Percentiles rank a stretch among this genome's conserved stretches.
Evolutionary conservation across 2,329 filamentous ascomycete species (phyloP).

Genomic region (Fusarium compactum): DNA sequence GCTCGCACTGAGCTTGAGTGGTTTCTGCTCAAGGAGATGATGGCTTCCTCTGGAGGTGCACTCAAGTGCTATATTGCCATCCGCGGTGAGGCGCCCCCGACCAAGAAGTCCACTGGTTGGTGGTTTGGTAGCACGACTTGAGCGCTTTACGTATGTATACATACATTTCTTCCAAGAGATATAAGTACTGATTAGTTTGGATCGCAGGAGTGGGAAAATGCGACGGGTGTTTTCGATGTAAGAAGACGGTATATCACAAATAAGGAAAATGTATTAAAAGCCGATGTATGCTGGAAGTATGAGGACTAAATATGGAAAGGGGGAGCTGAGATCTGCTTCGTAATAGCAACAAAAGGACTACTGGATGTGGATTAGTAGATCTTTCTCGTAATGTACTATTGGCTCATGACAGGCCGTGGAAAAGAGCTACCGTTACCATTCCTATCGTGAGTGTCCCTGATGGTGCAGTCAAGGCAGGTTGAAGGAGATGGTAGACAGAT

Average conservation of each 20-base stretch:
- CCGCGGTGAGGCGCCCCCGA: slow-evolving; percentile 25
- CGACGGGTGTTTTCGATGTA: background rate
- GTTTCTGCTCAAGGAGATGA: slow-evolving; percentile 48
- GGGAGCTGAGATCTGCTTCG: background rate
- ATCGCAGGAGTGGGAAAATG: background rate
- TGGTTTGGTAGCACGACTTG: slow-evolving; percentile 37
- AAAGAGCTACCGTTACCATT: background rate
- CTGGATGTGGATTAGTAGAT: background rate
- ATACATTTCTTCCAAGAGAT: background rate
- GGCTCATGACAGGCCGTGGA: background rate
- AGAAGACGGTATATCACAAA: background rate
- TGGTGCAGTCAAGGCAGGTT: background rate
- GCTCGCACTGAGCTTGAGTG: slow-evolving; percentile 45
- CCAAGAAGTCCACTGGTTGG: slow-evolving; percentile 30
- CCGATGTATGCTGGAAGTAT: slow-evolving; percentile 1
- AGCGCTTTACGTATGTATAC: background rate
- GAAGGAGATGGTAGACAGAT: background rate
- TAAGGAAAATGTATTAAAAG: slow-evolving; percentile 9
- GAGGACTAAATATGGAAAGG: background rate
- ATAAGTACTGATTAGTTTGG: background rate
- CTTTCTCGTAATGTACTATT: background rate
- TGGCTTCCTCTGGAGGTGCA: slow-evolving; percentile 40
- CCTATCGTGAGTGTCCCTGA: background rate
- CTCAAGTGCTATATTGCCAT: slow-evolving; percentile 47
- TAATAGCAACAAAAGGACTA: background rate